Evolutionary conservation across 306 rosid genomes (phyloP).

Genomic region (Myrica gale): DNA sequence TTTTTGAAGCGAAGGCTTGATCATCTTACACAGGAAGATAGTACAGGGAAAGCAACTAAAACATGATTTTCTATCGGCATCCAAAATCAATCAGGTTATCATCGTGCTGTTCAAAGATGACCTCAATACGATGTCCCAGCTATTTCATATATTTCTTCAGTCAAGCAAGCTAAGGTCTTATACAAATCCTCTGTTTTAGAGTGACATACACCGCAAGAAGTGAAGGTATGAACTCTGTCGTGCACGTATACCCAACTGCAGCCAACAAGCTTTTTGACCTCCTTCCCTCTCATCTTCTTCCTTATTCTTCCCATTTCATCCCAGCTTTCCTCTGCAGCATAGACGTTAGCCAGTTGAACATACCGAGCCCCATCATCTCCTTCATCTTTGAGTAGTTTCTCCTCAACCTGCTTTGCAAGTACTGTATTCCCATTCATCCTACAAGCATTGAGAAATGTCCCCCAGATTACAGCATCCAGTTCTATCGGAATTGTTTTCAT

Average conservation of each 20-base stretch:
- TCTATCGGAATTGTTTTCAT: constrained; percentile 54
- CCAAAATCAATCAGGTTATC: constrained; percentile 14
- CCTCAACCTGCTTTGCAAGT: constrained; percentile 56
- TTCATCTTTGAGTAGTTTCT: constrained; percentile 40
- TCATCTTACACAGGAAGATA: too few species aligned
- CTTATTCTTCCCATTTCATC: constrained; percentile 78
- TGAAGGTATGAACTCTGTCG: constrained; percentile 60
- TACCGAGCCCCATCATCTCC: constrained; percentile 57
- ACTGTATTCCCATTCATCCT: constrained; percentile 45
- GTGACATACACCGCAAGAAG: constrained; percentile 60
- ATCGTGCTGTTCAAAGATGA: constrained; percentile 17
- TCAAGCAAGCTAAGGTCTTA: constrained; percentile 47
- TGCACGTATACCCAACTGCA: constrained; percentile 75
- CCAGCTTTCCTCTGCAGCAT: constrained; percentile 78
- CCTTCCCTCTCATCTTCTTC: constrained; percentile 72
- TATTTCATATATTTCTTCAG: constrained; percentile 37
- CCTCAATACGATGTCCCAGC: constrained; percentile 23
- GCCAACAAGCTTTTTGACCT: constrained; percentile 64
- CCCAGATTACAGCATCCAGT: constrained; percentile 58
- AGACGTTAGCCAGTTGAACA: constrained; percentile 74
- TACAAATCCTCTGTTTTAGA: constrained; percentile 50
- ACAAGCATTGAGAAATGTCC: constrained; percentile 75
- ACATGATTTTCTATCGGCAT: too few species aligned
- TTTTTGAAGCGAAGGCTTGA: too few species aligned
- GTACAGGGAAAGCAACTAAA: too few species aligned